A percentile compares a stretch with the other conserved stretches of the same genome.
Conservation (phyloP, 768 basidiomycete species). For the Boletus tomentosulus region DNA sequence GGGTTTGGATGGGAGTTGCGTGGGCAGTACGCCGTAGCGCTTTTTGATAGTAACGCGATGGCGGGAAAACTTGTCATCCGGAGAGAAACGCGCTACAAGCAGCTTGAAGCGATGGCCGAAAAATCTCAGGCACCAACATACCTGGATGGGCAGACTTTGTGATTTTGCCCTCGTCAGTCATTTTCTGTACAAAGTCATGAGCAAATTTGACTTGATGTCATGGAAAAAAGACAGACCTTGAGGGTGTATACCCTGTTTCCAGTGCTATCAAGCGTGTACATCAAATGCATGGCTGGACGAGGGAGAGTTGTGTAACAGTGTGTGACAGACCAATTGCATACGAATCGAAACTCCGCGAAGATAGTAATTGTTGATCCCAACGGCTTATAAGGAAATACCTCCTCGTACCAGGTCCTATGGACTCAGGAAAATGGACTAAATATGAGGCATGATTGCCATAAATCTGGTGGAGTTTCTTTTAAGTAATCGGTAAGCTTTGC, state of each 20-base stretch:
- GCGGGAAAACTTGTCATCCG: slow-evolving; percentile 98
- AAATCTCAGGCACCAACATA: slow-evolving; percentile 32
- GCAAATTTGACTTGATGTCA: neutral
- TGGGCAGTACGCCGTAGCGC: slow-evolving; percentile 82
- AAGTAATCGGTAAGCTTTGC: neutral
- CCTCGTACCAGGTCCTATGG: too few species aligned
- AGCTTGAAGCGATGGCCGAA: neutral
- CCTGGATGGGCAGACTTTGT: slow-evolving; percentile 98
- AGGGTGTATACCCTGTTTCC: slow-evolving; percentile 90
- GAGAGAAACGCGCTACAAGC: slow-evolving; percentile 88
- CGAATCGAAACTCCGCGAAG: slow-evolving; percentile 16
- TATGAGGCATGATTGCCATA: neutral
- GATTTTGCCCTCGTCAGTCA: slow-evolving; percentile 71
- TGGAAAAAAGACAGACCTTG: slow-evolving; percentile 54
- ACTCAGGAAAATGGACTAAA: neutral
- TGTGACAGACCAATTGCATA: neutral
- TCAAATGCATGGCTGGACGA: slow-evolving; percentile 81
- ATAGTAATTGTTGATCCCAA: neutral
- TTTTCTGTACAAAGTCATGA: slow-evolving; percentile 56
- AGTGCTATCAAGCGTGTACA: slow-evolving; percentile 80
- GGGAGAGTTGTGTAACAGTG: neutral
- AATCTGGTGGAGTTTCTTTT: neutral
- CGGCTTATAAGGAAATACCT: neutral
- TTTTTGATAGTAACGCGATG: slow-evolving; percentile 98
- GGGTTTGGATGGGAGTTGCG: slow-evolving; percentile 86